Evolutionary conservation across 2,329 filamentous ascomycete genomes (phyloP).

Genomic region (Hirsutella minnesotensis): DNA sequence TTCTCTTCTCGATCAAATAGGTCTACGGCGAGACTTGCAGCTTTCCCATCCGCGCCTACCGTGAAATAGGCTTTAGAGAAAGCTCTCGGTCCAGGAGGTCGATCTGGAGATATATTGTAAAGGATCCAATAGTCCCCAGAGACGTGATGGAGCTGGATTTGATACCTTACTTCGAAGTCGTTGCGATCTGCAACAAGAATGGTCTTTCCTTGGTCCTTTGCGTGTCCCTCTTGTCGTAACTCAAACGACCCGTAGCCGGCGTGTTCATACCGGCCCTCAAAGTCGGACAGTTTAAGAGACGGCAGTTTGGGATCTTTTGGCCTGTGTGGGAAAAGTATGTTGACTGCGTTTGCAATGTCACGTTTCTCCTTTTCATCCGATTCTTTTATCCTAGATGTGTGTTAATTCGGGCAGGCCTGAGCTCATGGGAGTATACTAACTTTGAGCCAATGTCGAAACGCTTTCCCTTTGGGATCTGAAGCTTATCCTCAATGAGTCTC

Average conservation of each 20-base stretch:
- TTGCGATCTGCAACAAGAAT: slow-evolving; percentile 13
- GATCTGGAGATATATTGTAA: background rate
- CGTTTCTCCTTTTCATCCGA: slow-evolving; percentile 6
- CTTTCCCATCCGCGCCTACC: slow-evolving; percentile 1
- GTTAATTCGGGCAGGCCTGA: background rate
- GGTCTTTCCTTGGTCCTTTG: slow-evolving; percentile 1
- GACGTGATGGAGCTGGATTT: slow-evolving; percentile 13
- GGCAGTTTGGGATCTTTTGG: slow-evolving; percentile 22
- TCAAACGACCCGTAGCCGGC: slow-evolving; percentile 23
- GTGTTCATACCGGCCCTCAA: slow-evolving; percentile 30
- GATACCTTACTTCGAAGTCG: slow-evolving; percentile 10
- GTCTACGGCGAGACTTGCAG: background rate
- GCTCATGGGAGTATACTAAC: slow-evolving; percentile 1
- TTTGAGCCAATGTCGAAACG: slow-evolving; percentile 9
- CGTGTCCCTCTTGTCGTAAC: slow-evolving; percentile 8
- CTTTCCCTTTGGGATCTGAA: slow-evolving; percentile 10
- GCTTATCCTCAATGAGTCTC: slow-evolving; percentile 17
- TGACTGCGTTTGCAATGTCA: slow-evolving; percentile 15
- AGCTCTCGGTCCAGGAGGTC: background rate
- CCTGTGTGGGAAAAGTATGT: slow-evolving; percentile 24
- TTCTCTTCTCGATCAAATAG: slow-evolving; percentile 1
- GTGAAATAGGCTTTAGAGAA: slow-evolving; percentile 6
- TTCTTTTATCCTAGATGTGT: background rate
- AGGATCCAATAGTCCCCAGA: slow-evolving; percentile 16
- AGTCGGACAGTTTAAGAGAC: slow-evolving; percentile 19